These are phyloP conservation scores for Entamoeba dispar DNA, from an alignment of 208 protist species.

Conservation along the genomic window DNA sequence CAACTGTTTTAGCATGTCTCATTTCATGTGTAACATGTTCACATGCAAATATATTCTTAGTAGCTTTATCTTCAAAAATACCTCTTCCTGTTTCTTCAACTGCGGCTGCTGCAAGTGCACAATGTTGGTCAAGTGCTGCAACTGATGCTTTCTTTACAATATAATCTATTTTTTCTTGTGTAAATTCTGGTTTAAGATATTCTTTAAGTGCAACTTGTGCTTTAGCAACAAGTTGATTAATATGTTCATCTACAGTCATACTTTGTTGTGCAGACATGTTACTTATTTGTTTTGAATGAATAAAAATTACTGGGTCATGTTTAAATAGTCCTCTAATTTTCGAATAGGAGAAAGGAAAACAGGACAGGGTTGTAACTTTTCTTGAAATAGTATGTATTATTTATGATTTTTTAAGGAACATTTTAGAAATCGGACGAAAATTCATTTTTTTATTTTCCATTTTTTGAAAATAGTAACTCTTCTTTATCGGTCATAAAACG, in stretches of 20 bases:
- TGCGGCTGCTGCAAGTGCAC: conserved; percentile 7
- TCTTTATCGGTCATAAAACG: no score
- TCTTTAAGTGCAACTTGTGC: background rate
- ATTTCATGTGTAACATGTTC: background rate
- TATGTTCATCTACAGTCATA: background rate
- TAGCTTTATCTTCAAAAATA: conserved; percentile 34
- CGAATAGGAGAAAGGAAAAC: no score
- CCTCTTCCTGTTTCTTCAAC: conserved; percentile 25
- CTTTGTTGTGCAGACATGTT: background rate
- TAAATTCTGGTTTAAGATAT: background rate
- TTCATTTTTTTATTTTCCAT: no score
- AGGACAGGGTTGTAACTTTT: no score
- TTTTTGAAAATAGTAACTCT: no score
- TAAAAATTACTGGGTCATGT: no score
- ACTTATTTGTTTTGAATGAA: no score
- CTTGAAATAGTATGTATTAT: no score
- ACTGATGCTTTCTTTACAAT: background rate
- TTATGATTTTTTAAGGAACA: no score
- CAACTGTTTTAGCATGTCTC: conserved; percentile 20
- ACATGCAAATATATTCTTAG: conserved; percentile 1
- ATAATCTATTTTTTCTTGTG: background rate
- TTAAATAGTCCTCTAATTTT: no score
- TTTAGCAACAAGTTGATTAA: background rate
- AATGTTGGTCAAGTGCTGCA: background rate
- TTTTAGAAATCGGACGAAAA: no score